Evolutionary conservation across 306 rosid species (phyloP).

Genomic region (Glycyrrhiza uralensis): DNA sequence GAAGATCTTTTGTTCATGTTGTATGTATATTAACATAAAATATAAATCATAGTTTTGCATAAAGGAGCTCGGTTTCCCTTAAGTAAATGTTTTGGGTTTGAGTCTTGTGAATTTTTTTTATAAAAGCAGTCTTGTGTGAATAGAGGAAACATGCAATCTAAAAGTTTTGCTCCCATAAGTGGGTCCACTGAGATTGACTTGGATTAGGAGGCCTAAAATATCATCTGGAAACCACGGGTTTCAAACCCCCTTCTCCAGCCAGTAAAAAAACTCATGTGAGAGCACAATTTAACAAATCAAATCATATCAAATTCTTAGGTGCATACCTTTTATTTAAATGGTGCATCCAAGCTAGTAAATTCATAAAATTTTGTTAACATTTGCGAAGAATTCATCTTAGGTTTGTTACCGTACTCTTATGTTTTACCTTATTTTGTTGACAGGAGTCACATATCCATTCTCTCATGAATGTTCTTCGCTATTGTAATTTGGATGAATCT

Average conservation of each 20-base stretch:
- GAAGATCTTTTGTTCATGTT: not conserved
- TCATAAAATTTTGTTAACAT: not conserved
- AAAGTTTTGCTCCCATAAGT: not conserved
- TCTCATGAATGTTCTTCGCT: conserved; percentile 93
- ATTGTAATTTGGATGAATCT: conserved; percentile 91
- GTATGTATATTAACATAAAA: not conserved
- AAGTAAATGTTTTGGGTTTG: not conserved
- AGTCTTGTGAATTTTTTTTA: not conserved
- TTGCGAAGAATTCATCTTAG: not conserved
- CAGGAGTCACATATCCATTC: conserved; percentile 99
- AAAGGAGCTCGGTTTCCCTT: not conserved
- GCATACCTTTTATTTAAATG: conserved; percentile 6
- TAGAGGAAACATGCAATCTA: not conserved
- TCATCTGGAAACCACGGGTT: not conserved
- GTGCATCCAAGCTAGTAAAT: not conserved
- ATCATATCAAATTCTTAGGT: not conserved
- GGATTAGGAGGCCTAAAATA: not conserved
- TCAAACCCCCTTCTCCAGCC: too few species aligned
- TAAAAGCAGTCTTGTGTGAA: too few species aligned
- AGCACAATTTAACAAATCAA: not conserved
- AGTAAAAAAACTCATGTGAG: too few species aligned
- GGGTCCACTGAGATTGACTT: not conserved
- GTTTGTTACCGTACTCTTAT: not conserved
- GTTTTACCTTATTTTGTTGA: not conserved
- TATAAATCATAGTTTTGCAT: not conserved